phyloP scores from a whole-genome alignment of 768 basidiomycete species.

The Dentipellis sp. region DNA sequence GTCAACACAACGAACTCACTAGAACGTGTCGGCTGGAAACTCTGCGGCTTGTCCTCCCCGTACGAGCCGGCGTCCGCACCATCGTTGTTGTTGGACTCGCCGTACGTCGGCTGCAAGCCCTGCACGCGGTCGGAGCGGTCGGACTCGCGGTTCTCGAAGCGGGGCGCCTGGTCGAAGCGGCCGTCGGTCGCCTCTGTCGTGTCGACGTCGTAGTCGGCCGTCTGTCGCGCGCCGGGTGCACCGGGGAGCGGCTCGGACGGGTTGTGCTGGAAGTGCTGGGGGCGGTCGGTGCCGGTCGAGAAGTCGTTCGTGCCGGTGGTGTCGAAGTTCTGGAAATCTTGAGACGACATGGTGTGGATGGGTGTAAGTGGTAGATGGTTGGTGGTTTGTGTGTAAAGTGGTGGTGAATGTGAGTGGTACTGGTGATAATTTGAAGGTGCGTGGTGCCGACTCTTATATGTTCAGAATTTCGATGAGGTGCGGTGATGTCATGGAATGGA shows the following conservation, averaged over 20 bases:
- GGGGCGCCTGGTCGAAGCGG: conserved; percentile 7
- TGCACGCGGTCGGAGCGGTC: background rate
- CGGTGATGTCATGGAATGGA: too few relatives aligned
- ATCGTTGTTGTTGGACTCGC: background rate
- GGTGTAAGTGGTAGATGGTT: background rate
- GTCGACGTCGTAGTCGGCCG: conserved; percentile 30
- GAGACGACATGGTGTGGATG: background rate
- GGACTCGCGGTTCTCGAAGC: background rate
- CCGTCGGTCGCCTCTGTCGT: conserved; percentile 25
- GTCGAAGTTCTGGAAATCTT: background rate
- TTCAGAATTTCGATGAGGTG: background rate
- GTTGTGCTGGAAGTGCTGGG: conserved; percentile 37
- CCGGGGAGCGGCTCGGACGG: conserved; percentile 41
- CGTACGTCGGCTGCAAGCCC: background rate
- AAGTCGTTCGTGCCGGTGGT: background rate
- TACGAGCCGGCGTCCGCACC: background rate
- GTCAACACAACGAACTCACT: conserved; percentile 23
- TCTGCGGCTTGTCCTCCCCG: too few relatives aligned
- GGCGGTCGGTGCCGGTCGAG: conserved; percentile 11
- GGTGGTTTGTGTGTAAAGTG: background rate
- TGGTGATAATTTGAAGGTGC: background rate
- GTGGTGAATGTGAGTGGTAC: background rate
- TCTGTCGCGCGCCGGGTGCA: conserved; percentile 19
- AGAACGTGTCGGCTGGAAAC: background rate
- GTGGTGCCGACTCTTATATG: background rate